phyloP scores from a whole-genome alignment of 2,329 filamentous ascomycete species.

The Eutypella sp. region DNA sequence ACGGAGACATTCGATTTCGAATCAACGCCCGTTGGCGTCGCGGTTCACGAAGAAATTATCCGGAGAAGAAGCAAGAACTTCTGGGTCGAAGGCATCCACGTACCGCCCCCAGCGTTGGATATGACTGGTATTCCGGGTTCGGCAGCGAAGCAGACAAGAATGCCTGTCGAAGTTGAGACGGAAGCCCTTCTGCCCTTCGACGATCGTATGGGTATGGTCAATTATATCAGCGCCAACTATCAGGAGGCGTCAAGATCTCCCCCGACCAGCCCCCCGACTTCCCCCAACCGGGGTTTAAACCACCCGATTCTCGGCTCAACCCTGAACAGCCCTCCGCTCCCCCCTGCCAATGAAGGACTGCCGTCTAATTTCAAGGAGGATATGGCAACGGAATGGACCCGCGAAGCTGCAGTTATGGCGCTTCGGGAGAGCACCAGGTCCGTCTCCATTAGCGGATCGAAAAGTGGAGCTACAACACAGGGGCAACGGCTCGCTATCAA shows the following conservation, averaged over 20 bases:
- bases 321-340: slow-evolving; percentile 33
- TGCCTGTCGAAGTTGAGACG: slow-evolving; percentile 50
- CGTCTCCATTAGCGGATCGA: slow-evolving; percentile 71
- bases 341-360: slow-evolving; percentile 48
- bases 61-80: slow-evolving; percentile 68
- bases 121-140: slow-evolving; percentile 52
- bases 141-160: slow-evolving; percentile 37
- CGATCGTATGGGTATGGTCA: slow-evolving; percentile 65
- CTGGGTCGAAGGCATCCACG: slow-evolving; percentile 70
- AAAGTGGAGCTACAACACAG: slow-evolving; percentile 53
- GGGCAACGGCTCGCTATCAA: slow-evolving; percentile 57
- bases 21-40: slow-evolving; percentile 60
- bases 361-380: slow-evolving; percentile 65
- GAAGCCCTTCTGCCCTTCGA: slow-evolving; percentile 72
- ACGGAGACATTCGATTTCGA: slow-evolving; percentile 75
- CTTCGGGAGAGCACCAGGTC: slow-evolving; percentile 66
- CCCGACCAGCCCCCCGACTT: slow-evolving; percentile 63
- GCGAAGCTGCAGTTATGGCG: slow-evolving; percentile 64
- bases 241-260: slow-evolving; percentile 57
- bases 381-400: slow-evolving; percentile 76
- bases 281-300: slow-evolving; percentile 60
- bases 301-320: slow-evolving; percentile 55
- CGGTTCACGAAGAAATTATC: slow-evolving; percentile 71
- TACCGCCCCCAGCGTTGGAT: slow-evolving; percentile 63
- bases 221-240: slow-evolving; percentile 70